Percentiles rank a stretch among this genome's conserved stretches.
These are phyloP conservation scores for Taphrina flavorubra DNA, from an alignment of 1,139 yeast genomes.

Conservation along the genomic window DNA sequence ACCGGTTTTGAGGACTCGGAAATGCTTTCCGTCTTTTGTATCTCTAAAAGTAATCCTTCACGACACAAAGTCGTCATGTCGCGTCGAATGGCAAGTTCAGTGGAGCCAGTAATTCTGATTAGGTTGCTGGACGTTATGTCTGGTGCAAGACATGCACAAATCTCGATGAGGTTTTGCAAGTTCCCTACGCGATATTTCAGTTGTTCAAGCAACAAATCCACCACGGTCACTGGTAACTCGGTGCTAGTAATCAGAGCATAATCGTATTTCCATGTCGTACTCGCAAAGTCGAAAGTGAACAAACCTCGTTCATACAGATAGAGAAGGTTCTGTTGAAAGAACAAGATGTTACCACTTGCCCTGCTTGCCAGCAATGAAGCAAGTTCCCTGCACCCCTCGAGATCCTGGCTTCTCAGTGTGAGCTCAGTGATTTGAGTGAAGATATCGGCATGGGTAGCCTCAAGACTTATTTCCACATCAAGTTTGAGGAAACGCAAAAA, in stretches of 20 bases:
- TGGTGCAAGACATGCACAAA: constrained; percentile 23
- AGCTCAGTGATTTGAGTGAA: constrained; percentile 7
- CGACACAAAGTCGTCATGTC: constrained; percentile 1
- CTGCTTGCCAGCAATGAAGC: constrained; percentile 7
- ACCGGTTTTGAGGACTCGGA: neutral
- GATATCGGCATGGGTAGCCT: neutral
- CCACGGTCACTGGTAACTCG: neutral
- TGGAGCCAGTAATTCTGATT: neutral
- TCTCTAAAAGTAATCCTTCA: neutral
- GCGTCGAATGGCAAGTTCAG: neutral
- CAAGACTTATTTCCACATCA: constrained; percentile 3
- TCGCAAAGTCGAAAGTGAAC: neutral
- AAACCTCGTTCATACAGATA: constrained; percentile 6
- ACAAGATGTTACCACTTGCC: constrained; percentile 5
- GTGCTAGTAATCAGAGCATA: neutral
- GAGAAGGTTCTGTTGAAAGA: constrained; percentile 16
- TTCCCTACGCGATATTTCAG: neutral
- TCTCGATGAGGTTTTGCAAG: neutral
- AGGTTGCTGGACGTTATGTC: neutral
- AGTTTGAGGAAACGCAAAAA: neutral
- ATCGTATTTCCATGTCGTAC: neutral
- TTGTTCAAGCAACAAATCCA: neutral
- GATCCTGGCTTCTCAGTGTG: neutral
- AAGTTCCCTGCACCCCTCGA: neutral
- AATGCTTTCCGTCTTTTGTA: neutral